A percentile compares a stretch with the other conserved stretches of the same genome.
Conservation (phyloP, 179 eudicot genomes). For the Sideroxylon spinosum region DNA sequence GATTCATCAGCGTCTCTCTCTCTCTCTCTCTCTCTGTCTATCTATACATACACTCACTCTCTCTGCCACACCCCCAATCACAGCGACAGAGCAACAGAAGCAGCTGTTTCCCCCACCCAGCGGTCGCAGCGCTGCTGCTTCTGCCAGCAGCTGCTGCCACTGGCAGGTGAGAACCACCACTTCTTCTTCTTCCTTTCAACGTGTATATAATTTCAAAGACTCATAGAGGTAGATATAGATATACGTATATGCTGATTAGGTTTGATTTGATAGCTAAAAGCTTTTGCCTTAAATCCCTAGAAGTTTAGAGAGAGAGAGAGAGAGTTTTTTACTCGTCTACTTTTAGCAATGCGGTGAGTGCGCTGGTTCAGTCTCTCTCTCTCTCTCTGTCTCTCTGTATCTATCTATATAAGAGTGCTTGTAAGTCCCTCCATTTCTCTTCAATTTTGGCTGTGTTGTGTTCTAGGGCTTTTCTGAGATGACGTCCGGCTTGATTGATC, state of each 20-base stretch:
- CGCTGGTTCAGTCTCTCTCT: conserved; percentile 15
- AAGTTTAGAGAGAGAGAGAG: background rate
- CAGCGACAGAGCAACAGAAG: conserved; percentile 47
- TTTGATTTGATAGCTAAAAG: conserved; percentile 15
- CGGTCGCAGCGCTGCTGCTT: conserved; percentile 35
- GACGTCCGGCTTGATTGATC: conserved; percentile 71
- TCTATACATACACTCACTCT: conserved; percentile 3
- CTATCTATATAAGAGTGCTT: conserved; percentile 9
- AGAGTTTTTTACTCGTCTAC: conserved; percentile 19
- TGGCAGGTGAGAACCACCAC: conserved; percentile 19
- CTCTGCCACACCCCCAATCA: conserved; percentile 12
- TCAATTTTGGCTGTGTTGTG: conserved; percentile 5
- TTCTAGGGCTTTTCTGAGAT: conserved; percentile 11
- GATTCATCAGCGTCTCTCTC: background rate
- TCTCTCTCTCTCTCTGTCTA: background rate
- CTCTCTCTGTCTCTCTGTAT: conserved; percentile 13
- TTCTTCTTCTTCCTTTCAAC: background rate
- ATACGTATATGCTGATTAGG: background rate
- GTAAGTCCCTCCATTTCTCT: background rate
- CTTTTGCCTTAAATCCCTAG: background rate
- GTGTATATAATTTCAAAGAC: background rate
- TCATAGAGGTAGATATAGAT: background rate
- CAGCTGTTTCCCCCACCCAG: conserved; percentile 23
- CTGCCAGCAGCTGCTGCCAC: conserved; percentile 29
- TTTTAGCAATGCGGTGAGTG: conserved; percentile 29